These are phyloP conservation scores for Physcomitrellopsis africana DNA, from an alignment of 225 moss, liverwort and hornwort genomes.

Conservation along the genomic window DNA sequence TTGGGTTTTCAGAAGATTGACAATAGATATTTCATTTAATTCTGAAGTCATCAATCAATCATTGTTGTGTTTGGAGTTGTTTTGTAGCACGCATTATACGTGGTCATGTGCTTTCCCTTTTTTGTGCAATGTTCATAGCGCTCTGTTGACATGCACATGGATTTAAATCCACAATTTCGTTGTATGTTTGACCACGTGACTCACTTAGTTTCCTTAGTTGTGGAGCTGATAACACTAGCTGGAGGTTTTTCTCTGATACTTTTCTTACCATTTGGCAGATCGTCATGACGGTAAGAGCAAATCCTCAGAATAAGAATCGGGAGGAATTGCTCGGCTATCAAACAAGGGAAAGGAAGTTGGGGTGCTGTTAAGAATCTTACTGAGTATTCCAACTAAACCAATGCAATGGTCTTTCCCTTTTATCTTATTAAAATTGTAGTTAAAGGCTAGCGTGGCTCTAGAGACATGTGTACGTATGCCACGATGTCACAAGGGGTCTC, in stretches of 20 bases:
- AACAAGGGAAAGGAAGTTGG: constrained; percentile 47
- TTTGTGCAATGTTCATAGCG: constrained; percentile 2
- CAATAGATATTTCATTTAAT: not conserved
- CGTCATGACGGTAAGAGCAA: constrained; percentile 36
- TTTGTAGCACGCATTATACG: constrained; percentile 2
- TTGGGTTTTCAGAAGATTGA: constrained; percentile 22
- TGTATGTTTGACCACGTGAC: constrained; percentile 26
- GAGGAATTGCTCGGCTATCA: constrained; percentile 31
- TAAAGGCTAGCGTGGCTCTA: constrained; percentile 9
- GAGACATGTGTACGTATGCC: constrained; percentile 39
- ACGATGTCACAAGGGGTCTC: constrained; percentile 50
- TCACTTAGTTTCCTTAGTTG: not conserved
- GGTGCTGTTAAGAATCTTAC: constrained; percentile 54
- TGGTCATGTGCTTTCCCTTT: constrained; percentile 6
- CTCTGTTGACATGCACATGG: constrained; percentile 16
- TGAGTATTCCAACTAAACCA: constrained; percentile 46
- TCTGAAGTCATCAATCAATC: constrained; percentile 19
- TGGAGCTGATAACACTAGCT: constrained; percentile 13
- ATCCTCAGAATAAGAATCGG: constrained; percentile 41
- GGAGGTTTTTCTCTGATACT: constrained; percentile 33
- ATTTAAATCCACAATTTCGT: constrained; percentile 15
- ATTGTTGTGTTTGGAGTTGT: constrained; percentile 9
- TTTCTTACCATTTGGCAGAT: constrained; percentile 40
- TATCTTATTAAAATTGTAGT: not conserved
- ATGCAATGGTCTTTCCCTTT: constrained; percentile 6